Base-by-base conservation (phyloP, 352 stramenopile species). In the Blastocystis sp. region DNA sequence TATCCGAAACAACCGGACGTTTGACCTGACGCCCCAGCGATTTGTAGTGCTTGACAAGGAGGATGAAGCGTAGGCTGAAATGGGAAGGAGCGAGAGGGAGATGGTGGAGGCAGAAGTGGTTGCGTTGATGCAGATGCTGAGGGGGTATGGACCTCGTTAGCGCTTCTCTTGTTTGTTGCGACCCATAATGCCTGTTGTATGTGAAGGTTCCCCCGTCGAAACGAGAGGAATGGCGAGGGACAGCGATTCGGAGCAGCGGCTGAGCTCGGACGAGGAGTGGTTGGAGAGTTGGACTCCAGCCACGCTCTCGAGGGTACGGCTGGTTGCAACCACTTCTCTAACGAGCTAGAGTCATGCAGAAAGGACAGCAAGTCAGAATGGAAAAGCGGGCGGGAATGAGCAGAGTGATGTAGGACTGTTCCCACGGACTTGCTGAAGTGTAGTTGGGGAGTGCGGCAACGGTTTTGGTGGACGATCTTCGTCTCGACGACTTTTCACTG, bases 401-500 rank as follows among this genome's bases (percentile, higher is more conserved):
- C 28, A 34, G 28, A 34, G 28, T 0, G 28, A 34, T 34, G 28
- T 34, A 34, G 28, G 28, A 34, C 28, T 34, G 28, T 34, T 34
- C 28, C 28, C 28, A 34, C 28, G 28, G 28, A 34, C 28, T 34
- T 34, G 0, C 28, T 34, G 28, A 34, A 34, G 28, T 34, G 28
- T 34, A 34, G 28, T 34, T 34, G 28, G 28, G 28, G 28, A 34
- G 28, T 34, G 28, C 28, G 28, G 28, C 48, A 14, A 56, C 48
- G 48, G 48, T 17, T 14, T 17, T 14, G 5, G 48, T 17, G 14
- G 48, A 56, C 48, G 48, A 56, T 56, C 5, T 56, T 14, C 48
- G 48, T 0, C 48, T 56, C 14, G 48, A 56, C 43, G 71, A 81
- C 10, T 81, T 81, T 5, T n/a, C 41, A 7, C 43, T 81, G 34